Evolutionary conservation across 257 asterid genomes (phyloP).

Genomic region (Solanum sejunctum): DNA sequence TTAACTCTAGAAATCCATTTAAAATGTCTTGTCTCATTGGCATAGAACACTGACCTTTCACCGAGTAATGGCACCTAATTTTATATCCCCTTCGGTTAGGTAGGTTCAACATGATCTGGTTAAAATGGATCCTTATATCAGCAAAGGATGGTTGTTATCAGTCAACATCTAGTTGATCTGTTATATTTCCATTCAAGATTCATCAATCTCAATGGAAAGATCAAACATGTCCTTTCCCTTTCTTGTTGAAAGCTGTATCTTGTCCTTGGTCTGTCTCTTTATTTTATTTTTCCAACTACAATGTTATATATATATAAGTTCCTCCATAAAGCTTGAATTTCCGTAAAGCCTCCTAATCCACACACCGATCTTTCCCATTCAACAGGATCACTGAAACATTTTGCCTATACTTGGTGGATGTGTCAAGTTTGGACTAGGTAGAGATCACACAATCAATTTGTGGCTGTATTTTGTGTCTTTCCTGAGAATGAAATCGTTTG

Average conservation of each 20-base stretch:
- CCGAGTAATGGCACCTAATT: not conserved
- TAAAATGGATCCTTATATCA: not conserved
- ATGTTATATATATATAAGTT: not conserved
- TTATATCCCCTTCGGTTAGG: not conserved
- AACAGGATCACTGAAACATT: not conserved
- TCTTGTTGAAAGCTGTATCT: not conserved
- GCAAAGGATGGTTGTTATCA: not conserved
- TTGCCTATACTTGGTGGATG: not conserved
- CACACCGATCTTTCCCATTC: not conserved
- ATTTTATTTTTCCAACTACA: not conserved
- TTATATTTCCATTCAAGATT: not conserved
- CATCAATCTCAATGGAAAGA: slow-evolving; percentile 4
- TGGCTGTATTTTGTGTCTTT: not conserved
- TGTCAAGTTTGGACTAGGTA: not conserved
- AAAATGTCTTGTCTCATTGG: not conserved
- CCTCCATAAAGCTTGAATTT: not conserved
- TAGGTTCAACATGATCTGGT: not conserved
- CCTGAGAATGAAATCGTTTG: not conserved
- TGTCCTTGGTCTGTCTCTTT: not conserved
- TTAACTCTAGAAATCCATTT: not conserved
- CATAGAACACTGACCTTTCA: not conserved
- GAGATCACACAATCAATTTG: not conserved
- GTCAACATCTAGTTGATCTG: slow-evolving; percentile 1
- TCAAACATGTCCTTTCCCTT: not conserved
- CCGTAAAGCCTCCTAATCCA: not conserved